A percentile compares a stretch with the other conserved stretches of the same genome.
phyloP scores from a whole-genome alignment of 805 yeast species.

The Citeromyces nyonsensis region DNA sequence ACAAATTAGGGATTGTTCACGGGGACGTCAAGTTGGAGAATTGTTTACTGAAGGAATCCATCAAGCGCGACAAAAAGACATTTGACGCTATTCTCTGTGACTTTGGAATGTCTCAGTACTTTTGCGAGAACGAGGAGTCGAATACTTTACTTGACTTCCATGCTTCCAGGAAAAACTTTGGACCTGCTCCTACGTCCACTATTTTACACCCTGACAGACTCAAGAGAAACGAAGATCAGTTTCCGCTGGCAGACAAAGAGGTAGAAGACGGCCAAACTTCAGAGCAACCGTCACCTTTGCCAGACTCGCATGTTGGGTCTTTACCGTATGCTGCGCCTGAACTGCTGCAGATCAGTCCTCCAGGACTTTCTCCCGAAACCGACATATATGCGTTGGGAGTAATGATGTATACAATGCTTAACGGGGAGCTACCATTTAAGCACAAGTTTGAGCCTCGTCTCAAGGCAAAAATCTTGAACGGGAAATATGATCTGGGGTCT shows the following conservation, averaged over 20 bases:
- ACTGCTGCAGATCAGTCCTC: conserved; percentile 45
- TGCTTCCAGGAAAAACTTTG: background rate
- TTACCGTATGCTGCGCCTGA: conserved; percentile 92
- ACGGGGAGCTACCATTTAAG: conserved; percentile 68
- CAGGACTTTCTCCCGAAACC: conserved; percentile 43
- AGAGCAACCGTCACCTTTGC: conserved; percentile 11
- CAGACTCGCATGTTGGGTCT: conserved; percentile 71
- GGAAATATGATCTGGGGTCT: conserved; percentile 31
- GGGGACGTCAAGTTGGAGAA: conserved; percentile 79
- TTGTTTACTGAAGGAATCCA: conserved; percentile 38
- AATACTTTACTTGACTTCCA: background rate
- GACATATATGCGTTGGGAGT: conserved; percentile 93
- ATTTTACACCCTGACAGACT: background rate
- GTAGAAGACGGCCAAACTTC: background rate
- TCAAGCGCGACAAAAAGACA: conserved; percentile 8
- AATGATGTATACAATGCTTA: conserved; percentile 52
- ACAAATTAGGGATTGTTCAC: conserved; percentile 49
- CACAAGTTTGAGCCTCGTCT: conserved; percentile 76
- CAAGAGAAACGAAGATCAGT: background rate
- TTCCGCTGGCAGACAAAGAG: background rate
- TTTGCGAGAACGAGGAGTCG: conserved; percentile 4
- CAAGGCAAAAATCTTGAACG: conserved; percentile 55
- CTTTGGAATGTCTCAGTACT: conserved; percentile 60
- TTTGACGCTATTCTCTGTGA: conserved; percentile 52
- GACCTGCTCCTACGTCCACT: conserved; percentile 2